Percentiles rank a stretch among this genome's conserved stretches.
phyloP scores from a whole-genome alignment of 805 yeast species.

The Saccharomyces eubayanus region DNA sequence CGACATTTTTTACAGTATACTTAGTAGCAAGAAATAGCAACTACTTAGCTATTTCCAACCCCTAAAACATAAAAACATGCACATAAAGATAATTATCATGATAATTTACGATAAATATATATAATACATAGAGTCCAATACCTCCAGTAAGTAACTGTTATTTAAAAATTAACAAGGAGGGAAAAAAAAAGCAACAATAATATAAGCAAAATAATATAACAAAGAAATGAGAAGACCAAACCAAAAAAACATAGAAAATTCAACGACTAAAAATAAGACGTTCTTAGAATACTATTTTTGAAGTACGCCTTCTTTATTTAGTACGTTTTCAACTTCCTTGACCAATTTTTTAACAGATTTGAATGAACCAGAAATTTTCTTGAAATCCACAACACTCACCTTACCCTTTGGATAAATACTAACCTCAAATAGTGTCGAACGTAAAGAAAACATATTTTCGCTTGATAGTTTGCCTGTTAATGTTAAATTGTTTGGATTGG shows the following conservation, averaged over 20 bases:
- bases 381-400: constrained; percentile 48
- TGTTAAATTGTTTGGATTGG: constrained; percentile 36
- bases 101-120: background rate
- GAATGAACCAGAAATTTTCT: constrained; percentile 56
- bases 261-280: background rate
- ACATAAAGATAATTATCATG: background rate
- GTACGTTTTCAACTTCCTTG: constrained; percentile 55
- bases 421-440: constrained; percentile 56
- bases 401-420: constrained; percentile 39
- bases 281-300: constrained; percentile 2
- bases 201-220: background rate
- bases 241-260: background rate
- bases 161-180: background rate
- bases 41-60: background rate
- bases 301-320: constrained; percentile 52
- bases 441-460: constrained; percentile 52
- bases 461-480: constrained; percentile 58
- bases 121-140: background rate
- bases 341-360: constrained; percentile 53
- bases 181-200: background rate
- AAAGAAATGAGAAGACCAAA: background rate
- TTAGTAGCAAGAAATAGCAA: background rate
- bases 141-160: background rate
- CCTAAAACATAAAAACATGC: background rate
- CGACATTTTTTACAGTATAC: too few species aligned